Evolutionary conservation across 805 yeast species (phyloP), one percentile per base, ranked within the genome.

Genomic region (Wickerhamomyces tratensis): DNA sequence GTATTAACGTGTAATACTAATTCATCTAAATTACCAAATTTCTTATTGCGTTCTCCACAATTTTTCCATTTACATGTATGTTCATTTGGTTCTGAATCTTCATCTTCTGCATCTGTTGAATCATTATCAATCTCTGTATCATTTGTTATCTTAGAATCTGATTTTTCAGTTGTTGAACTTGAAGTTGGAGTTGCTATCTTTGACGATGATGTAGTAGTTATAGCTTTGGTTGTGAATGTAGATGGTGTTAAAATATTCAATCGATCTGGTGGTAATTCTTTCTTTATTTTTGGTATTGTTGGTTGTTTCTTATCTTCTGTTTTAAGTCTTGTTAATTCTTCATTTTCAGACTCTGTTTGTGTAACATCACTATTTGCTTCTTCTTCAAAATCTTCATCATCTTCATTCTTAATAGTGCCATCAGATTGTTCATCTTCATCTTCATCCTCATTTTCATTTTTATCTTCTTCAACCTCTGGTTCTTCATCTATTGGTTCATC

Each of bases 91-190:
- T 34, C 43, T 35, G 42, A 35, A 13, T 43, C 42, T 12, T 46
- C 46, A 20, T 20, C 20, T 6, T 38, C 49, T 5, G 49, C 38
- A 12, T 47, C 47, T 8, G 48, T 46, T 13, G n/a, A 12, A 11
- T 31, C 34, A 31, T 12, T 6, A 9, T 31, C 34, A 31, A 11
- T 31, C 34, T 6, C 13, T 31, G 34, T 6, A 6, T 31, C 34
- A 11, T 12, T 9, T 8, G n/a, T 31, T 31, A 12, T 8, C 11
- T 12, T 11, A 8, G 34, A 6, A 6, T 31, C 30, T 27, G 7
- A 27, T 27, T 27, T 27, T 8, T 27, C 5, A 4, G 10, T 27
- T 27, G 30, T 27, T 27, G 7, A 27, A 8, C 5, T 10, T 27
- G 7, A 10, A 27, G 30, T 10, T 8, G 30, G 30, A 8, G 5